Base-by-base conservation (phyloP, 225 moss, liverwort and hornwort species). In the Takakia lepidozioides region DNA sequence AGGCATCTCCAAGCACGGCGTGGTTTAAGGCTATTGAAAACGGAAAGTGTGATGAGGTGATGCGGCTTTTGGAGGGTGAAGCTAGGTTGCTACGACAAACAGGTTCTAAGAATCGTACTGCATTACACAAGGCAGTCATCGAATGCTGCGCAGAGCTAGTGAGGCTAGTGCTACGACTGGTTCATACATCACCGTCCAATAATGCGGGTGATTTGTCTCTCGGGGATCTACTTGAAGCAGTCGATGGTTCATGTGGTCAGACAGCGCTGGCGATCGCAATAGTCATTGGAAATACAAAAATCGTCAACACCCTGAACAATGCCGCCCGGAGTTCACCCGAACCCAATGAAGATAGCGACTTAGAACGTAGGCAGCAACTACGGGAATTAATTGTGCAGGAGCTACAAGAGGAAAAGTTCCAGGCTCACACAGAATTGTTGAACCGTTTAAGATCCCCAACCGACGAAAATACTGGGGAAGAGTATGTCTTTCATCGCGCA, bases 111-210 rank as follows among this genome's bases (percentile, higher is more conserved):
- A 58, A 27, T 5, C 66, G 62, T 26, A 70, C 18, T 8, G 75
- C 57, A 1, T 51, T 75, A 23, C 75, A 70, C 46, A 65, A 58
- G 2, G 75, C 69, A 4, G 65, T 54, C 11, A 51, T 58, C 26
- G 64, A 70, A 55, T 70, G 75, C 10, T 75, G 66, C 27, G 26
- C 46, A 20, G 24, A 55, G n/a, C 57, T 75, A 40, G 15, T 59
- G n/a, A 49, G 62, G 40, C 60, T 61, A 23, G 38, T 60, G 9
- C 34, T 51, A 32, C 11, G 32, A 32, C 1, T 32, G 8, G 7
- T 32, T 32, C 11, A 6, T n/a, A n/a, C 32, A n/a, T n/a, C n/a
- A n/a, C n/a, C n/a, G 13, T 16, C 10, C 20, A 35, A 57, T 27
- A 0, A 2, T 17, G n/a, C 22, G 21, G 5, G 10, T 19, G 19